A percentile compares a stretch with the other conserved stretches of the same genome.
phyloP scores from a whole-genome alignment of 116 monocot species.

The Papilionanthe hybrid region DNA sequence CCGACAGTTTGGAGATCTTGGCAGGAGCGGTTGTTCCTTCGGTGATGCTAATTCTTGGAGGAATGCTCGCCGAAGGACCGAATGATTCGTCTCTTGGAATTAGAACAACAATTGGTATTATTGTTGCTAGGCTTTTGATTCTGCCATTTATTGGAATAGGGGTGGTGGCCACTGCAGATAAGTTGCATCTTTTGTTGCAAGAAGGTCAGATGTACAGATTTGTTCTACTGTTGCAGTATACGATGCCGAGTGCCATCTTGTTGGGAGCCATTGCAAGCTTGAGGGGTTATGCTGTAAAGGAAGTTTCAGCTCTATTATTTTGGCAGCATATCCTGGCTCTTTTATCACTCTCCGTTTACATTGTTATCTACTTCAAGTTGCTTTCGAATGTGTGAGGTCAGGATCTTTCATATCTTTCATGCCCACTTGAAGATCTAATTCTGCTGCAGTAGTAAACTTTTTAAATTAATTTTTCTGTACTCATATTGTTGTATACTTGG shows the following conservation, averaged over 20 bases:
- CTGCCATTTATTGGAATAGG: constrained; percentile 79
- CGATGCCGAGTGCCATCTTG: constrained; percentile 78
- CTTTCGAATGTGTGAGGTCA: constrained; percentile 39
- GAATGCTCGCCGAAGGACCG: constrained; percentile 86
- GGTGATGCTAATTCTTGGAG: constrained; percentile 89
- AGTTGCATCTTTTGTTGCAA: constrained; percentile 43
- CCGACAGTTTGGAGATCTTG: constrained; percentile 84
- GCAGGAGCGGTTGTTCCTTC: constrained; percentile 83
- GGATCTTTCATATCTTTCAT: not conserved
- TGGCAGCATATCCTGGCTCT: constrained; percentile 90
- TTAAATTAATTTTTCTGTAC: not conserved
- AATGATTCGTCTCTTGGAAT: constrained; percentile 66
- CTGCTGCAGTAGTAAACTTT: not conserved
- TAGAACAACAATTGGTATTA: constrained; percentile 66
- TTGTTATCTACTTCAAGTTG: constrained; percentile 81
- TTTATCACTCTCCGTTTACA: constrained; percentile 67
- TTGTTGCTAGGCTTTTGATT: constrained; percentile 65
- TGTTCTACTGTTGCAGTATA: constrained; percentile 81
- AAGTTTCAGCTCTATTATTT: constrained; percentile 82
- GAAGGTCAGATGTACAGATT: constrained; percentile 70
- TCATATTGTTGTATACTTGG: not conserved
- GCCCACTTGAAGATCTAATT: too few species aligned
- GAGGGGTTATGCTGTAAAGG: constrained; percentile 83
- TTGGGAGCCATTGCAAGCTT: constrained; percentile 90
- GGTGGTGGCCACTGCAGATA: constrained; percentile 52